phyloP scores from a whole-genome alignment of 257 asterid genomes.

The Salvia splendens region DNA sequence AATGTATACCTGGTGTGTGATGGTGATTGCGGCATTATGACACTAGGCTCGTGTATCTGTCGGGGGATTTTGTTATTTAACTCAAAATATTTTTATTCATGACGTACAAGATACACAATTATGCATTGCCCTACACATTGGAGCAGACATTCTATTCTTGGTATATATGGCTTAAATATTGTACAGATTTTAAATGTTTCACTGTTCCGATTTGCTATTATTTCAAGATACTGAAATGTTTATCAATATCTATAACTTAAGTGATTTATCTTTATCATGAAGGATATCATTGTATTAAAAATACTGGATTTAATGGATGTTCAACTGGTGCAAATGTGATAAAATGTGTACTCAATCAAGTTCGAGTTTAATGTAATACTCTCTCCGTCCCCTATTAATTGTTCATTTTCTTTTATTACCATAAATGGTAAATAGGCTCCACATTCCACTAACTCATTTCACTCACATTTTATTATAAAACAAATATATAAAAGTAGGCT shows the following conservation, averaged over 20 bases:
- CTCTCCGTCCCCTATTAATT: too few relatives aligned
- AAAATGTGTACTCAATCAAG: too few relatives aligned
- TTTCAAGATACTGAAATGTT: background rate
- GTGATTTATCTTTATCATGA: background rate
- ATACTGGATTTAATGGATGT: background rate
- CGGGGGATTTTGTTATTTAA: conserved; percentile 1
- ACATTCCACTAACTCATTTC: too few relatives aligned
- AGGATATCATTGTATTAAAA: background rate
- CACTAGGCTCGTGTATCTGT: background rate
- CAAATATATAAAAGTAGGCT: too few relatives aligned
- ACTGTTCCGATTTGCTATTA: background rate
- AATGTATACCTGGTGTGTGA: background rate
- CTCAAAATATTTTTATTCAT: too few relatives aligned
- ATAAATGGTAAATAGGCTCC: too few relatives aligned
- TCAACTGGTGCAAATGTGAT: too few relatives aligned
- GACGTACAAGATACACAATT: too few relatives aligned
- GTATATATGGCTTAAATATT: background rate
- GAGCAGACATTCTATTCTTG: background rate
- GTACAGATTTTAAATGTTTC: background rate
- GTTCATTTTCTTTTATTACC: too few relatives aligned
- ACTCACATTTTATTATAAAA: too few relatives aligned
- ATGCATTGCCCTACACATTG: background rate
- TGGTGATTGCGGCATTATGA: background rate
- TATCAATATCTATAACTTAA: too few relatives aligned
- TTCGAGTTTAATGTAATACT: too few relatives aligned